Conservation (phyloP, 805 yeast genomes). For the Candida oleophila region DNA sequence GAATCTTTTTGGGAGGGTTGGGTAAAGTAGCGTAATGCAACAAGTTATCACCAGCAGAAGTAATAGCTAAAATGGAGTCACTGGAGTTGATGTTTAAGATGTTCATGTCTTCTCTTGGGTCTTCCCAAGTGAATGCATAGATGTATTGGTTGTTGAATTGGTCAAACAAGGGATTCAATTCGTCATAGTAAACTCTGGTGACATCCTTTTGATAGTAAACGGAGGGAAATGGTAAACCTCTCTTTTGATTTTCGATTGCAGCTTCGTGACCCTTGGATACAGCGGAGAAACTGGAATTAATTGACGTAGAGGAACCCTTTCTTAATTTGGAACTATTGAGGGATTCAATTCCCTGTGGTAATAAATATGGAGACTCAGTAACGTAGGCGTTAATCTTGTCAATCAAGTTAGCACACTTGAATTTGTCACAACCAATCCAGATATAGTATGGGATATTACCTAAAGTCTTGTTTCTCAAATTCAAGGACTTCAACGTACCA, state of each 20-base stretch:
- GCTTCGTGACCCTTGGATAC: constrained; percentile 76
- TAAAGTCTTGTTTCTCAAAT: constrained; percentile 59
- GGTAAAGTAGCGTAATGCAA: constrained; percentile 71
- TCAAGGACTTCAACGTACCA: constrained; percentile 76
- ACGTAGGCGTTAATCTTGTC: constrained; percentile 73
- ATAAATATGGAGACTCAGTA: constrained; percentile 79
- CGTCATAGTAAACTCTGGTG: constrained; percentile 82
- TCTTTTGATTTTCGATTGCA: constrained; percentile 58
- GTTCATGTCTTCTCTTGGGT: constrained; percentile 75
- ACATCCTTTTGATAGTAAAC: constrained; percentile 73
- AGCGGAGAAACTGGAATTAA: constrained; percentile 25
- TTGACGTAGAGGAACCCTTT: neutral
- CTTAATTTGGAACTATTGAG: neutral
- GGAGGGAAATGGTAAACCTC: constrained; percentile 76
- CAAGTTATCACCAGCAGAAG: constrained; percentile 85
- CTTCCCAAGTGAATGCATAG: constrained; percentile 91
- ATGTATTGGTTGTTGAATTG: constrained; percentile 79
- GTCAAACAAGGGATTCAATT: constrained; percentile 59
- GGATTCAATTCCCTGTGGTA: constrained; percentile 40
- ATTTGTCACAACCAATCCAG: constrained; percentile 66
- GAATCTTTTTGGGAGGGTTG: constrained; percentile 72
- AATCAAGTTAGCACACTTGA: constrained; percentile 40
- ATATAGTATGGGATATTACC: constrained; percentile 82
- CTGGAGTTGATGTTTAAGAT: constrained; percentile 58
- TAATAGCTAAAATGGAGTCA: constrained; percentile 78